These are phyloP conservation scores for Crepidotus variabilis DNA, from an alignment of 768 basidiomycete genomes.

Conservation along the genomic window DNA sequence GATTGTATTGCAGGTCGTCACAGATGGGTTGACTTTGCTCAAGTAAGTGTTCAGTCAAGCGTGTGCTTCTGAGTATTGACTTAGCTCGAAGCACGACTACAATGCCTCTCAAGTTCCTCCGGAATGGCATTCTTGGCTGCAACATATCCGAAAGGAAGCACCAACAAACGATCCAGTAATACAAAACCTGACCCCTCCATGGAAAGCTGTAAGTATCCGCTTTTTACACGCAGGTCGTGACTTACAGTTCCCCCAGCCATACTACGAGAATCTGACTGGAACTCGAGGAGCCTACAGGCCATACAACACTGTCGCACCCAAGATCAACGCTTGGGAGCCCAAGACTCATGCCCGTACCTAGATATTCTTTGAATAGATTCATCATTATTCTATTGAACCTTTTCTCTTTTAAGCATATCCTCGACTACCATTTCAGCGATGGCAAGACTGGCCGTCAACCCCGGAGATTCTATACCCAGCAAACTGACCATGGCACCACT, in stretches of 20 bases:
- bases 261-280: constrained; percentile 87
- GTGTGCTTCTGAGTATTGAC: constrained; percentile 2
- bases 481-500: constrained; percentile 69
- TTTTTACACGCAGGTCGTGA: not conserved
- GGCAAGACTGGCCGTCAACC: constrained; percentile 82
- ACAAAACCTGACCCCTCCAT: constrained; percentile 65
- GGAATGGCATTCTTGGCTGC: constrained; percentile 97
- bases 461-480: constrained; percentile 90
- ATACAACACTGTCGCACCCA: constrained; percentile 85
- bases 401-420: constrained; percentile 36
- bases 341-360: constrained; percentile 52
- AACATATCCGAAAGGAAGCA: constrained; percentile 82
- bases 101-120: constrained; percentile 93
- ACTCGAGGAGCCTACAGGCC: constrained; percentile 87
- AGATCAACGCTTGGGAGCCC: constrained; percentile 82
- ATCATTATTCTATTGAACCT: constrained; percentile 2
- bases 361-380: constrained; percentile 8
- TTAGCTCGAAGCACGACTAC: constrained; percentile 59
- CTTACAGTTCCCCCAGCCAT: constrained; percentile 48
- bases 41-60: constrained; percentile 42
- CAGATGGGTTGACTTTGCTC: constrained; percentile 93
- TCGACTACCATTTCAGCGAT: constrained; percentile 82
- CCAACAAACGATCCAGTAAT: constrained; percentile 75
- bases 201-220: constrained; percentile 68
- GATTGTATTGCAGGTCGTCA: constrained; percentile 65